A percentile compares a stretch with the other conserved stretches of the same genome.
Evolutionary conservation across 345 rosid species (phyloP).

Genomic region (Sisymbrium irio): DNA sequence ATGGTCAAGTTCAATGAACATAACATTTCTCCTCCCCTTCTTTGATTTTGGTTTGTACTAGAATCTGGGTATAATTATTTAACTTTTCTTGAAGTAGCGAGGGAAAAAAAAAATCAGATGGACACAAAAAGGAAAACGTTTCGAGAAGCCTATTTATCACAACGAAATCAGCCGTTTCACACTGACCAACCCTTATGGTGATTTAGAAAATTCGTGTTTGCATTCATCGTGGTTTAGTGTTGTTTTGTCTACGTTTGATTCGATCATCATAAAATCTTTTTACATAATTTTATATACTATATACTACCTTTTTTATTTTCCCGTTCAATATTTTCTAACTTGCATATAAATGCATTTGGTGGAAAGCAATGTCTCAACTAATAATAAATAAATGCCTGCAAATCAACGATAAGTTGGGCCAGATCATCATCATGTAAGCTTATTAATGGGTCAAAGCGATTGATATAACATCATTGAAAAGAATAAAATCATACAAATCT

Average conservation of each 20-base stretch:
- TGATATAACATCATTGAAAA: not conserved
- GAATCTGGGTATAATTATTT: not conserved
- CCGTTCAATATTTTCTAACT: not conserved
- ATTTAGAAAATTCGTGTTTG: not conserved
- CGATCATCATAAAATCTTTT: not conserved
- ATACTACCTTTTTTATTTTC: not conserved
- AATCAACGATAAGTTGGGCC: constrained; percentile 16
- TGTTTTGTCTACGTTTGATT: constrained; percentile 23
- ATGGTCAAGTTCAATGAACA: constrained; percentile 25
- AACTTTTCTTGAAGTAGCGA: not conserved
- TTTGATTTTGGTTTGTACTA: not conserved
- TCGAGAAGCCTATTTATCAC: not conserved
- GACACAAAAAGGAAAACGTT: constrained; percentile 4
- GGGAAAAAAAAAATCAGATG: not conserved
- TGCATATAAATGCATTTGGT: constrained; percentile 18
- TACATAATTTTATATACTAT: not conserved
- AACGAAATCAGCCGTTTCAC: constrained; percentile 4
- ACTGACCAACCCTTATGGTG: constrained; percentile 5
- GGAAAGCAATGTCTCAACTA: constrained; percentile 32
- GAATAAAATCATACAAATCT: constrained; percentile 10
- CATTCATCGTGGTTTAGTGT: constrained; percentile 18
- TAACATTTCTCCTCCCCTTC: not conserved
- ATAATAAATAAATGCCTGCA: constrained; percentile 20
- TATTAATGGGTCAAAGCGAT: constrained; percentile 15
- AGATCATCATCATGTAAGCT: constrained; percentile 12